Conservation (phyloP, 352 stramenopile genomes). For the Phytophthora multivora region DNA sequence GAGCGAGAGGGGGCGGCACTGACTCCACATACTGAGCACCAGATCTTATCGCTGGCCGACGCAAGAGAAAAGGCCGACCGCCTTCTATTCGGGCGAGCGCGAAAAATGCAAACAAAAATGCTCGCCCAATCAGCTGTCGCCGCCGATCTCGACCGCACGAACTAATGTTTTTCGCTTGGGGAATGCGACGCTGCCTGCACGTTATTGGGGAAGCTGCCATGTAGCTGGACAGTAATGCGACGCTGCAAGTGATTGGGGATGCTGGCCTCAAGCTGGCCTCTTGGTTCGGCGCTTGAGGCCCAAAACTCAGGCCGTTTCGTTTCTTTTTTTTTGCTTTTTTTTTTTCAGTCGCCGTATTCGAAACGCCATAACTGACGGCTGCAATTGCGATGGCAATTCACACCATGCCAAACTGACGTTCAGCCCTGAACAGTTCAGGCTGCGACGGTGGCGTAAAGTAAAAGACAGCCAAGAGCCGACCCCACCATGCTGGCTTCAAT, state of each 20-base stretch:
- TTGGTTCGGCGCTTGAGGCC: background rate
- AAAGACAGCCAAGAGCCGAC: no score
- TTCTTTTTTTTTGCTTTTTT: slow-evolving; percentile 9
- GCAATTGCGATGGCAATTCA: no score
- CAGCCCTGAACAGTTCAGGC: no score
- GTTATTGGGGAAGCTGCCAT: background rate
- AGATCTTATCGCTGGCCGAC: slow-evolving; percentile 15
- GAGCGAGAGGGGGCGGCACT: slow-evolving; percentile 34
- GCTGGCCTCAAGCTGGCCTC: slow-evolving; percentile 7
- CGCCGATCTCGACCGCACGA: slow-evolving; percentile 23
- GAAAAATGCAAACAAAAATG: slow-evolving; percentile 16
- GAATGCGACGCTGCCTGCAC: no score
- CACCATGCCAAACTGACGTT: no score
- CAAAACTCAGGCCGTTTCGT: slow-evolving; percentile 24
- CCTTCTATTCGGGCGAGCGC: background rate
- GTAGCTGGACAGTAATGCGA: slow-evolving; percentile 8
- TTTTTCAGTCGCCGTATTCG: slow-evolving; percentile 6
- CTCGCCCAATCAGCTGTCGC: slow-evolving; percentile 8
- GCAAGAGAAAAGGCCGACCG: slow-evolving; percentile 13
- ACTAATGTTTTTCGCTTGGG: slow-evolving; percentile 11
- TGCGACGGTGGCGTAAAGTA: no score
- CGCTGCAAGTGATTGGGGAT: background rate
- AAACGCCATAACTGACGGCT: slow-evolving; percentile 4
- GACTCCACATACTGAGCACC: slow-evolving; percentile 24
- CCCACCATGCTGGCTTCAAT: no score